Base-by-base conservation (phyloP, 164 flowering plant genomes). In the Amborella trichopoda region DNA sequence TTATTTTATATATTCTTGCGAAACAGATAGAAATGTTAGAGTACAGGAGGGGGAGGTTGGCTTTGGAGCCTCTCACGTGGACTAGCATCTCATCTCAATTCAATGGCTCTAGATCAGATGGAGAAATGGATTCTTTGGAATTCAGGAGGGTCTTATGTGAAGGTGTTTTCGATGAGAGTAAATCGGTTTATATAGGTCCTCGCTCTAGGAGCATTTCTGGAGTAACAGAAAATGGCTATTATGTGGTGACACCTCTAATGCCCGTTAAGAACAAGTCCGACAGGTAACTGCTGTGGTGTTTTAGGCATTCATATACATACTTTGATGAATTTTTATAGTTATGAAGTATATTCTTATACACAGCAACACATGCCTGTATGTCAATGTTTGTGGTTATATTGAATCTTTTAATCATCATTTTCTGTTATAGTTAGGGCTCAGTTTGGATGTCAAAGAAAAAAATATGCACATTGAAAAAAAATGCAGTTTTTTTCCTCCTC, bases 151-250 rank as follows among this genome's bases (percentile, higher is more conserved):
- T 87, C 46, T 13, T 46, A 9, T 76, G 83, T 47, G 74, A 63
- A 69, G 98, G 98, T 37, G 60, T 71, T 53, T 81, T 81, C 49
- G 93, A 91, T 57, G 96, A 91, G 42, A 61, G 68, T 32, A 87
- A 51, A 49, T 83, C 96, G 6, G 66, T 91, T 38, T 91, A 54
- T 62, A 63, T 91, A 17, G 98, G 98, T 20, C 98, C 98, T 20
- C 84, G 95, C 24, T 83, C 96, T 26, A 76, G 98, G 66, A 81
- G 94, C 68, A 80, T 91, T 55, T 91, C 96, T 1, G 98, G 98
- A 40, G 79, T 91, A 53, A 81, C 96, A 18, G 94, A 86, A 67
- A 91, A 87, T 71, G 98, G 98, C 34, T 87, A 83, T 66, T 86
- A 76, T 54, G 57, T 91, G 21, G 74, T 91, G 33, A 83, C 90